phyloP scores from a whole-genome alignment of 176 grass and related monocot genomes.

The Musa acuminata region DNA sequence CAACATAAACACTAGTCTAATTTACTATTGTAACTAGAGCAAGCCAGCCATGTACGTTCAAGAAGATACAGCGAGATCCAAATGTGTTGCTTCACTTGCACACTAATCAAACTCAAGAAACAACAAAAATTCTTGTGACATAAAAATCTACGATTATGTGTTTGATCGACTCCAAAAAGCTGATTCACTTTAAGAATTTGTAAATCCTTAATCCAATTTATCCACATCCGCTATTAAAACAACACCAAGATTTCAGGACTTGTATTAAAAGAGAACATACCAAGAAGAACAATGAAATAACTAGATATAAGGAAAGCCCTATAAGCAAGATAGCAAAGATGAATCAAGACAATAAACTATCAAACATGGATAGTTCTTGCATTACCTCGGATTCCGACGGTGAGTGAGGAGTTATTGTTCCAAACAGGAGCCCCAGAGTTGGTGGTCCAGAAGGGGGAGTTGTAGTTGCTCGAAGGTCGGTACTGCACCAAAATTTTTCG shows the following conservation, averaged over 20 bases:
- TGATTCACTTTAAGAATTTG: too few species aligned
- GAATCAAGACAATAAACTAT: neutral
- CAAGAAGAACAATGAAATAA: neutral
- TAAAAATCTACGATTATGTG: too few species aligned
- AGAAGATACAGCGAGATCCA: neutral
- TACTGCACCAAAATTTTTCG: conserved; percentile 29
- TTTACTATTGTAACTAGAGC: too few species aligned
- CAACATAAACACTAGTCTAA: too few species aligned
- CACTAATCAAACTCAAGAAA: neutral
- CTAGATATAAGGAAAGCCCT: too few species aligned
- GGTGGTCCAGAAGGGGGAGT: conserved; percentile 73
- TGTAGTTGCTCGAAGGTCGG: conserved; percentile 69
- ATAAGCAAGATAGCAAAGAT: neutral
- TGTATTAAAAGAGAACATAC: neutral
- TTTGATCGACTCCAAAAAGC: too few species aligned
- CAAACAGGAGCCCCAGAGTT: conserved; percentile 94
- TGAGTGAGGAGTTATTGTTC: conserved; percentile 91
- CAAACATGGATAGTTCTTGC: neutral
- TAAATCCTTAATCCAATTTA: too few species aligned
- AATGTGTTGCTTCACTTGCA: neutral
- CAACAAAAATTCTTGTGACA: too few species aligned
- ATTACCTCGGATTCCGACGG: conserved; percentile 69
- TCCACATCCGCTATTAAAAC: too few species aligned
- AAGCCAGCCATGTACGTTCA: too few species aligned
- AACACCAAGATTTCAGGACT: neutral